These are phyloP conservation scores for Cryptosporidium parvum DNA, from an alignment of 169 alveolate species.

Conservation along the genomic window DNA sequence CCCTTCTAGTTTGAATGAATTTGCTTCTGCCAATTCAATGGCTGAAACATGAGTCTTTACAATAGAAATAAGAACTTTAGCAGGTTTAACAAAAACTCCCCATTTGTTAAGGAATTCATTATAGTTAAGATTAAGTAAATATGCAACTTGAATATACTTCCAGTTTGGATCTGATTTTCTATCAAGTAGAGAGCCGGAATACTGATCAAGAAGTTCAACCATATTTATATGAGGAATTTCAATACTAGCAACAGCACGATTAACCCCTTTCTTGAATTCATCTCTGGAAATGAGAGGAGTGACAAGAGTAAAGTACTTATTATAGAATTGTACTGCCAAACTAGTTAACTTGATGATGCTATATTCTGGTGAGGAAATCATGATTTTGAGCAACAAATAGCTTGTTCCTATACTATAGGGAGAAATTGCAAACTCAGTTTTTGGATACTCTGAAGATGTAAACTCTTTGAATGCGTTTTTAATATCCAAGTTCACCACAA, in stretches of 20 bases:
- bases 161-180: constrained; percentile 32
- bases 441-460: constrained; percentile 28
- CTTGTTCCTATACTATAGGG: constrained; percentile 20
- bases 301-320: constrained; percentile 31
- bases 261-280: constrained; percentile 22
- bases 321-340: constrained; percentile 30
- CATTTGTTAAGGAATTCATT: constrained; percentile 39
- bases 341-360: constrained; percentile 20
- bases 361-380: constrained; percentile 19
- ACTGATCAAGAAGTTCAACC: constrained; percentile 13
- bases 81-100: constrained; percentile 37
- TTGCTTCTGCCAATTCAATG: constrained; percentile 18
- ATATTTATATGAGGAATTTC: constrained; percentile 26
- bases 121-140: constrained; percentile 23
- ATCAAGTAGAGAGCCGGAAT: constrained; percentile 29
- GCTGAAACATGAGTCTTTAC: constrained; percentile 14
- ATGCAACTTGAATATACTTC: constrained; percentile 37
- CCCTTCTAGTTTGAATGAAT: constrained; percentile 40
- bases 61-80: constrained; percentile 21
- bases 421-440: constrained; percentile 1
- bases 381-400: constrained; percentile 9
- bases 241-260: constrained; percentile 12
- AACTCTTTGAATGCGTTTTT: constrained; percentile 5
- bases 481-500: not conserved
- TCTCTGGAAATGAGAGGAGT: constrained; percentile 30